Percentiles rank a stretch among this genome's conserved stretches.
Conservation (phyloP, 2,329 filamentous ascomycete genomes). For the Trichoderma gracile region DNA sequence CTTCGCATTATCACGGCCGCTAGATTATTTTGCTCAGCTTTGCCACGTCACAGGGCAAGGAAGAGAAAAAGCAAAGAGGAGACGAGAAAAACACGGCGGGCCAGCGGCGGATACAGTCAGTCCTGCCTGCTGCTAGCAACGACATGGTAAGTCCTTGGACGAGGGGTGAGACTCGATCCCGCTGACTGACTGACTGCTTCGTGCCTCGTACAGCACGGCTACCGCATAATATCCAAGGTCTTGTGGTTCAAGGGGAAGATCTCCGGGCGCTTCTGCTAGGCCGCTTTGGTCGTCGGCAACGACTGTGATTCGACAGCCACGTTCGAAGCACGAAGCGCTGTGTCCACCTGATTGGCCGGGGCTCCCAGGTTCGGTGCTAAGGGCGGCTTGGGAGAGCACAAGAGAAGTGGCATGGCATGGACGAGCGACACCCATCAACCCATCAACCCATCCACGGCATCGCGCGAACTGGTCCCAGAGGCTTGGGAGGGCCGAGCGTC, state of each 20-base stretch:
- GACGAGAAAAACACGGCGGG: no score
- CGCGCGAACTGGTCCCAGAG: conserved; percentile 24
- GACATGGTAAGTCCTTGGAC: not conserved
- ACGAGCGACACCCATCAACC: conserved; percentile 3
- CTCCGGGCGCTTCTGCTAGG: conserved; percentile 28
- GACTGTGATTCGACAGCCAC: conserved; percentile 25
- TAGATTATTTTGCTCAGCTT: not conserved
- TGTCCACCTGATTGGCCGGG: conserved; percentile 25
- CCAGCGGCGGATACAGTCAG: not conserved
- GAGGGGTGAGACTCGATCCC: conserved; percentile 8
- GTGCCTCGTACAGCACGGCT: not conserved
- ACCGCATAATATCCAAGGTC: not conserved
- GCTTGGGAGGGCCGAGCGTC: conserved; percentile 14
- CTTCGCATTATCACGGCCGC: not conserved
- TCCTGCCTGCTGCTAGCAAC: not conserved
- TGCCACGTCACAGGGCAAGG: not conserved
- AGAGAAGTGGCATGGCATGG: not conserved
- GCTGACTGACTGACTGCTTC: not conserved
- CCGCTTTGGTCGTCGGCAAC: conserved; percentile 26
- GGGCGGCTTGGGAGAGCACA: conserved; percentile 10
- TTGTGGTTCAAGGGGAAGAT: conserved; percentile 25
- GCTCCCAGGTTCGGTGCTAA: conserved; percentile 8
- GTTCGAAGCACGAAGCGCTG: conserved; percentile 11
- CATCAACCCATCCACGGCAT: conserved; percentile 2
- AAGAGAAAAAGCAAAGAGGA: not conserved